Evolutionary conservation across 352 stramenopile genomes (phyloP).

Genomic region (Phytopythium delawarense): DNA sequence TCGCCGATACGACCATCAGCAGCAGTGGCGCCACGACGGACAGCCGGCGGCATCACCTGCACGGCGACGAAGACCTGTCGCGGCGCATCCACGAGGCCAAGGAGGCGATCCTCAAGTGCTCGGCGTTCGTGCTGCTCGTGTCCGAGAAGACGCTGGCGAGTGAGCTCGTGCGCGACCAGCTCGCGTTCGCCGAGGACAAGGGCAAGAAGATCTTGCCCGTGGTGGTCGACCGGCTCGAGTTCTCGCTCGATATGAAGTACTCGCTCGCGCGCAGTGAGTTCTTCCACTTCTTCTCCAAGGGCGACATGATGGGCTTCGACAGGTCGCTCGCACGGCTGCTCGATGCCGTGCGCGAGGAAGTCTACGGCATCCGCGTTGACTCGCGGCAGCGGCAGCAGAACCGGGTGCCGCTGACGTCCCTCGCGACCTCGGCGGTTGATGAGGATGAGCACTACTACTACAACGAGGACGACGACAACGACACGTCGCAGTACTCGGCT

Average conservation of each 20-base stretch:
- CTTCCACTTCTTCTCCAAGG: slow-evolving; percentile 77
- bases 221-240: slow-evolving; percentile 59
- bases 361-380: slow-evolving; percentile 59
- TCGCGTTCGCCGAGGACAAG: slow-evolving; percentile 83
- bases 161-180: slow-evolving; percentile 71
- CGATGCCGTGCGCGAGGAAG: slow-evolving; percentile 52
- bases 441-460: slow-evolving; percentile 7
- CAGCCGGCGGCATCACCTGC: slow-evolving; percentile 3
- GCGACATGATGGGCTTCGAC: slow-evolving; percentile 74
- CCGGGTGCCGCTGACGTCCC: not conserved
- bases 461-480: slow-evolving; percentile 5
- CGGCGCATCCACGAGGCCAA: slow-evolving; percentile 74
- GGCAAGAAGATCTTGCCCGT: slow-evolving; percentile 78
- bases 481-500: slow-evolving; percentile 5
- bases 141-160: slow-evolving; percentile 71
- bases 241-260: slow-evolving; percentile 76
- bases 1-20: not conserved
- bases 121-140: slow-evolving; percentile 64
- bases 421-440: not conserved
- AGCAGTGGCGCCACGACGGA: not conserved
- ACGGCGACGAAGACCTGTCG: slow-evolving; percentile 51
- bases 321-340: slow-evolving; percentile 55
- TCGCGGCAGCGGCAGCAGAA: not conserved
- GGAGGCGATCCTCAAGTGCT: slow-evolving; percentile 81
- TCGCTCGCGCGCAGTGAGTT: slow-evolving; percentile 75